A percentile compares a stretch with the other conserved stretches of the same genome.
These are phyloP conservation scores for Gnomoniopsis smithogilvyi DNA, from an alignment of 2,329 filamentous ascomycete genomes.

Conservation along the genomic window DNA sequence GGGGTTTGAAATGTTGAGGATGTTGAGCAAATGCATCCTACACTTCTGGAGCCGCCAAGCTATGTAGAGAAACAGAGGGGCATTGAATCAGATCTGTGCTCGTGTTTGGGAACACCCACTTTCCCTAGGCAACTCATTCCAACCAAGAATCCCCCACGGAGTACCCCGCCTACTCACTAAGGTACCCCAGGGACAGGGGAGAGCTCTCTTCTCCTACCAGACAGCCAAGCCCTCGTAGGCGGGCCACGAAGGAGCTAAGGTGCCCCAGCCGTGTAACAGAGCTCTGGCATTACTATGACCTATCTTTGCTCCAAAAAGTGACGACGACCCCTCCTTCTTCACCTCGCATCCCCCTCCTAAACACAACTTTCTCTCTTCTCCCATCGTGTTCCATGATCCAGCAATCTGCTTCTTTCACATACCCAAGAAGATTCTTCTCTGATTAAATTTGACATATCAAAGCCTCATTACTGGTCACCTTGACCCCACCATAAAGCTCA, in stretches of 20 bases:
- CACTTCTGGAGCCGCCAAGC: background rate
- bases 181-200: background rate
- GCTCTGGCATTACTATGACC: background rate
- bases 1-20: background rate
- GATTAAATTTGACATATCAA: constrained; percentile 6
- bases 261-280: constrained; percentile 7
- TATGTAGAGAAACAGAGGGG: background rate
- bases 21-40: background rate
- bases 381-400: background rate
- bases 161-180: background rate
- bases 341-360: background rate
- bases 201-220: constrained; percentile 4
- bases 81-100: too few relatives aligned
- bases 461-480: constrained; percentile 7
- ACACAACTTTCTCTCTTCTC: constrained; percentile 8
- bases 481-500: constrained; percentile 11
- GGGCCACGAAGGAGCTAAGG: constrained; percentile 9
- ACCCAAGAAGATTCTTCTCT: background rate
- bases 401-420: background rate
- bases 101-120: too few relatives aligned
- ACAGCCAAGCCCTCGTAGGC: background rate
- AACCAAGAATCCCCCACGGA: background rate
- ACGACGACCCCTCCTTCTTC: background rate
- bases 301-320: background rate
- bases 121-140: too few relatives aligned